Base-by-base conservation (phyloP, 192 early-diverging fungal species). In the Umbelopsis ramanniana region DNA sequence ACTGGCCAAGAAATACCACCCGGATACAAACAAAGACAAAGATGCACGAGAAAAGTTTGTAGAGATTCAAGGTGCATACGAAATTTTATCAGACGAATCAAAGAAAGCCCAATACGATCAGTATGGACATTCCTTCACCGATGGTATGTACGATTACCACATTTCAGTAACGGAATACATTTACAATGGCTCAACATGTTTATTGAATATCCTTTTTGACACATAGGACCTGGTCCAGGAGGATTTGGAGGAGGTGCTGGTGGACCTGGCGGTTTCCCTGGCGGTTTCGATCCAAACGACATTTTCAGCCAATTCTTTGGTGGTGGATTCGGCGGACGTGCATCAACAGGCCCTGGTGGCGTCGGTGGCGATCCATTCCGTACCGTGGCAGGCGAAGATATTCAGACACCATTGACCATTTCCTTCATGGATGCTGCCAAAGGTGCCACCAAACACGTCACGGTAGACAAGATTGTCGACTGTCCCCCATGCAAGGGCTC, bases 31-130 rank as follows among this genome's bases (percentile, higher is more conserved):
- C 89, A 97, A 98, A 76, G 93, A 92, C 38, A 82, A 90, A 38
- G 86, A 84, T 9, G 94, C 97, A 35, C 94, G 96, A 70, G 97
- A 99, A 78, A 95, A 94, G 84, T 99, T 99, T 84, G 84, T 97
- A 11, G 94, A 99, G 82, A 93, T 99, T 74, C 96, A 99, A 76
- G 92, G 96, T 73, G 96, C 97, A 0, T 99, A 99, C 76, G 95
- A 97, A 21, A 93, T 97, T 68, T 81, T 99, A 6, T 95, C 93
- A 0, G 96, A 99, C 69, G 95, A 95, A 52, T 77, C 88, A 73
- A 99, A 99, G 82, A 90, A 95, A 54, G 87, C 90, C 4, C 87
- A 92, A 45, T 99, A 96, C 69, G 96, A 99, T 83, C 90, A 93
- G 82, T 96, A 93, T 81, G 97, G 97, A 15, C 89, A 71, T 67